Conservation (phyloP, 306 rosid genomes). For the Begonia peltatifolia region DNA sequence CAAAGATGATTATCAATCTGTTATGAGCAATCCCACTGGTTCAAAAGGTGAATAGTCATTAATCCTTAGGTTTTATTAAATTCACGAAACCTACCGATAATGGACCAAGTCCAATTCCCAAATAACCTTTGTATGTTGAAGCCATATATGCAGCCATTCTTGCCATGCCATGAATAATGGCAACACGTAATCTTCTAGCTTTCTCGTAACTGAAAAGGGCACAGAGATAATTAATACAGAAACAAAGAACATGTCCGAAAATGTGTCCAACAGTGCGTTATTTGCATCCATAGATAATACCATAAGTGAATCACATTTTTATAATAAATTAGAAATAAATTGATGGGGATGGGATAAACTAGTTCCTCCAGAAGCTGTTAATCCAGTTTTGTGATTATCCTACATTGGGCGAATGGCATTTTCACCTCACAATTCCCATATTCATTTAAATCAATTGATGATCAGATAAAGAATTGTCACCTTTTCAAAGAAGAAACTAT, state of each 20-base stretch:
- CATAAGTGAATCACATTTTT: no score
- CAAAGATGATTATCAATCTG: conserved; percentile 1
- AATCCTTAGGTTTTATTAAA: no score
- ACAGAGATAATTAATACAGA: not conserved
- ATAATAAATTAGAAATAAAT: no score
- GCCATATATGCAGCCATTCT: conserved; percentile 98
- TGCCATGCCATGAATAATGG: conserved; percentile 85
- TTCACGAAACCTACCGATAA: conserved; percentile 37
- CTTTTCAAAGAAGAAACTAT: conserved; percentile 53
- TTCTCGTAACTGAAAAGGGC: conserved; percentile 48
- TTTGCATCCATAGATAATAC: no score
- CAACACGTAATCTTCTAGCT: conserved; percentile 65
- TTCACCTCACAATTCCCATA: not conserved
- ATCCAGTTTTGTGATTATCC: conserved; percentile 1
- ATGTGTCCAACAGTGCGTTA: no score
- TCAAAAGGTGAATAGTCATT: no score
- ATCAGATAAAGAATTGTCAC: conserved; percentile 16
- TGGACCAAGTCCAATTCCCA: conserved; percentile 94
- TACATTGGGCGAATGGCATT: not conserved
- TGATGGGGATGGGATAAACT: no score
- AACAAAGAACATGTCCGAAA: not conserved
- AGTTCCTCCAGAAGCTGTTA: not conserved
- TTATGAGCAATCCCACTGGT: not conserved
- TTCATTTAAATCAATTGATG: conserved; percentile 5
- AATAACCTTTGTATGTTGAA: conserved; percentile 77